Percentiles rank a stretch among this genome's conserved stretches.
Conservation (phyloP, 2,329 filamentous ascomycete genomes). For the Trichoderma sp. region DNA sequence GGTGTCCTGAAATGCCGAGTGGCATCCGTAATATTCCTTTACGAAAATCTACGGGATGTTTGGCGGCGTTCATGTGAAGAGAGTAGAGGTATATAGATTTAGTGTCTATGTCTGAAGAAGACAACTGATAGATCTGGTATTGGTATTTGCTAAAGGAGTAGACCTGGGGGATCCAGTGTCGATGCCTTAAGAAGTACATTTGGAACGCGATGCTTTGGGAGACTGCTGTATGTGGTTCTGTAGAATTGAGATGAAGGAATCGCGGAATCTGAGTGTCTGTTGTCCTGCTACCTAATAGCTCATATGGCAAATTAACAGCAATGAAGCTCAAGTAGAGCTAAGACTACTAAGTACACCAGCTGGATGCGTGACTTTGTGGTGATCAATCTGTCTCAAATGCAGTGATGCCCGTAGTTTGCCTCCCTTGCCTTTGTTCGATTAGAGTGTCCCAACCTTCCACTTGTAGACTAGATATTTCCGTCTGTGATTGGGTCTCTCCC, state of each 20-base stretch:
- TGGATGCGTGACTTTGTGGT: background rate
- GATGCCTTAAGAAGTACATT: background rate
- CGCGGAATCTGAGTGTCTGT: background rate
- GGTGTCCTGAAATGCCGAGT: background rate
- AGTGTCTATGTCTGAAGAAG: background rate
- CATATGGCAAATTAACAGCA: background rate
- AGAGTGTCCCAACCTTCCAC: constrained; percentile 26
- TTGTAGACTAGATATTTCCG: constrained; percentile 33
- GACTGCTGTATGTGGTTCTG: background rate
- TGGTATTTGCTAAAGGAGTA: background rate
- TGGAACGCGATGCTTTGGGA: background rate
- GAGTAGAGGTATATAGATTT: background rate
- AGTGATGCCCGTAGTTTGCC: background rate
- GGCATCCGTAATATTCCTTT: background rate
- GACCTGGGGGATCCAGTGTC: background rate
- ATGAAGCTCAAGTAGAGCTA: background rate
- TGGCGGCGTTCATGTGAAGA: background rate
- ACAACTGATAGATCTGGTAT: background rate
- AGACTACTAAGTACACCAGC: background rate
- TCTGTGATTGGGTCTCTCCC: constrained; percentile 33
- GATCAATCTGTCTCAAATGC: background rate
- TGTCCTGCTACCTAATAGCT: background rate
- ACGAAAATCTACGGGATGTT: background rate
- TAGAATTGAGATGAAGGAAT: background rate
- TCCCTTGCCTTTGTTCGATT: background rate